phyloP scores from a whole-genome alignment of 192 early-diverging fungal genomes.

The Backusella australiensis region DNA sequence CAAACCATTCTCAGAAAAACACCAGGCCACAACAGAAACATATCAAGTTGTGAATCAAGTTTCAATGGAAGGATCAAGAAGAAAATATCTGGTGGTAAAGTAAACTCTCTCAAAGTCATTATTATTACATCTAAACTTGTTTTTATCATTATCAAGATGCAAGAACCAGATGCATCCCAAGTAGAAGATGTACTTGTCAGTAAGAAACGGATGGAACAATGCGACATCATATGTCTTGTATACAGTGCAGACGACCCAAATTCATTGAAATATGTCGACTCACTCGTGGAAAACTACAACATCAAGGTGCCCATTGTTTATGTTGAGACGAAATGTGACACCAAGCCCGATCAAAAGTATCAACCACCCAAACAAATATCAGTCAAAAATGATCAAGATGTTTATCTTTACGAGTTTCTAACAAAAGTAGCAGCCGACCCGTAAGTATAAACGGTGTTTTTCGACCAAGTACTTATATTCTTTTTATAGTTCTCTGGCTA shows the following conservation, averaged over 20 bases:
- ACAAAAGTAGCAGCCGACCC: constrained; percentile 83
- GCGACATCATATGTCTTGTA: constrained; percentile 91
- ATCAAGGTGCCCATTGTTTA: constrained; percentile 85
- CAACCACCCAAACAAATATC: constrained; percentile 86
- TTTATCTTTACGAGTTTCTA: constrained; percentile 86
- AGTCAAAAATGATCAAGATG: constrained; percentile 78
- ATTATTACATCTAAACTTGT: background rate
- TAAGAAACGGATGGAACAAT: constrained; percentile 79
- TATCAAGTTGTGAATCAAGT: constrained; percentile 92
- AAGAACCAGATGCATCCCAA: constrained; percentile 85
- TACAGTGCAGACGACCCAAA: constrained; percentile 90
- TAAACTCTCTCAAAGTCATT: background rate
- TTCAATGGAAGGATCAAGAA: constrained; percentile 85
- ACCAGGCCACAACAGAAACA: constrained; percentile 70
- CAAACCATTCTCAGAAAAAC: constrained; percentile 74
- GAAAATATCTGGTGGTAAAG: constrained; percentile 89
- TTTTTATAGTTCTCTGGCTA: constrained; percentile 22
- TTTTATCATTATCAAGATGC: constrained; percentile 57
- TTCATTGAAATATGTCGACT: constrained; percentile 89
- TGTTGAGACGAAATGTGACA: constrained; percentile 94
- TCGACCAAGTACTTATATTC: too few relatives aligned
- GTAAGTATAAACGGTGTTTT: constrained; percentile 17
- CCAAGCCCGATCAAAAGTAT: constrained; percentile 65
- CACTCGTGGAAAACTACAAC: constrained; percentile 79
- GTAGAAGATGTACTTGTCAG: constrained; percentile 90